Evolutionary conservation across 305 asterid species (phyloP).

Genomic region (Fraxinus baroniana): DNA sequence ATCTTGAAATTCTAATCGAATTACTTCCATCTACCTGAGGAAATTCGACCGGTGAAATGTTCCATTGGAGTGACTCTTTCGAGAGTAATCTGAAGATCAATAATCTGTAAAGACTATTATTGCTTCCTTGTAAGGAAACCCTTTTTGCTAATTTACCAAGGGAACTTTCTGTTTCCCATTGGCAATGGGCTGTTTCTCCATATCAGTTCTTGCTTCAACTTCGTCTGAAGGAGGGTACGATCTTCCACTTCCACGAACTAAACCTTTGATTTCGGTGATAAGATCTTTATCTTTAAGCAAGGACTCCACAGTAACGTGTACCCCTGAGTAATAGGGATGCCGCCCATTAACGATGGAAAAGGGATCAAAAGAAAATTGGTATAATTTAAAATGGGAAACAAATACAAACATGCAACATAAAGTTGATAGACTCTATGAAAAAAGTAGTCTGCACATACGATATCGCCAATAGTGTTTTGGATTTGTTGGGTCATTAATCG

Average conservation of each 20-base stretch:
- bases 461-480: constrained; percentile 97
- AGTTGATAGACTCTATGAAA: background rate
- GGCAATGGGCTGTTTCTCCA: constrained; percentile 33
- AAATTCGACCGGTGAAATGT: background rate
- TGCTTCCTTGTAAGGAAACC: constrained; percentile 28
- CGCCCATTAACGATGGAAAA: background rate
- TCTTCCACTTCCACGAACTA: constrained; percentile 70
- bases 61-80: background rate
- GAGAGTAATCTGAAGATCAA: background rate
- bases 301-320: constrained; percentile 80
- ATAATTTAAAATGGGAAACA: background rate
- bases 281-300: constrained; percentile 72
- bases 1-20: background rate
- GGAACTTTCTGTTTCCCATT: constrained; percentile 26
- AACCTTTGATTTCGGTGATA: constrained; percentile 55
- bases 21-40: background rate
- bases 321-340: constrained; percentile 45
- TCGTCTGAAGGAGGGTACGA: constrained; percentile 49
- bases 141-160: constrained; percentile 8
- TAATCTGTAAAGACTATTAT: constrained; percentile 25
- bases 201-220: constrained; percentile 26
- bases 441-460: constrained; percentile 46
- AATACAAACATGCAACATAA: background rate
- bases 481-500: constrained; percentile 93
- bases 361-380: background rate